A percentile compares a stretch with the other conserved stretches of the same genome.
Evolutionary conservation across 768 basidiomycete species (phyloP).

Genomic region (Boletus insuetus): DNA sequence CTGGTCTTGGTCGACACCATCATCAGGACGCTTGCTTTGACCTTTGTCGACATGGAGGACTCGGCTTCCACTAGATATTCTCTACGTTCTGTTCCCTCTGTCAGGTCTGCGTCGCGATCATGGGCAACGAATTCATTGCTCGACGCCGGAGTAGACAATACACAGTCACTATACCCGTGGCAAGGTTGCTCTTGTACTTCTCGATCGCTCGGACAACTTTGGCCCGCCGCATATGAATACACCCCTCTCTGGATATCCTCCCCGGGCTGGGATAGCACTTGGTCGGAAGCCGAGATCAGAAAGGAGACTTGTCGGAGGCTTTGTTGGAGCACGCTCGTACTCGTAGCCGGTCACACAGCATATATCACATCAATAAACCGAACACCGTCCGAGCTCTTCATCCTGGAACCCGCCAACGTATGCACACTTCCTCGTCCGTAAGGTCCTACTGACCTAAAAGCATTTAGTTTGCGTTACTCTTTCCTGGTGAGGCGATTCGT

Average conservation of each 20-base stretch:
- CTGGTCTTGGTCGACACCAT: slow-evolving; percentile 65
- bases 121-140: slow-evolving; percentile 2
- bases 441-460: neutral
- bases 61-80: slow-evolving; percentile 49
- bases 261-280: slow-evolving; percentile 58
- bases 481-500: slow-evolving; percentile 65
- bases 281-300: slow-evolving; percentile 60
- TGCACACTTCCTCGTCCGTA: slow-evolving; percentile 18
- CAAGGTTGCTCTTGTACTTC: slow-evolving; percentile 46
- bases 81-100: slow-evolving; percentile 48
- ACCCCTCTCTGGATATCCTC: slow-evolving; percentile 63
- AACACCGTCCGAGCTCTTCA: slow-evolving; percentile 47
- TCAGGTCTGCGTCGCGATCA: slow-evolving; percentile 23
- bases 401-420: slow-evolving; percentile 66
- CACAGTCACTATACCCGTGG: slow-evolving; percentile 7
- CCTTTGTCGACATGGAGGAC: slow-evolving; percentile 57
- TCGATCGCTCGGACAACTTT: slow-evolving; percentile 50
- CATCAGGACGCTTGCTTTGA: slow-evolving; percentile 58
- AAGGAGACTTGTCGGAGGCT: slow-evolving; percentile 71
- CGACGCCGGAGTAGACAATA: neutral
- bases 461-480: slow-evolving; percentile 64
- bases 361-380: slow-evolving; percentile 49
- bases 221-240: slow-evolving; percentile 49
- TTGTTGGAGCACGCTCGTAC: slow-evolving; percentile 68
- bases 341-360: slow-evolving; percentile 62